Percentiles rank a stretch among this genome's conserved stretches.
Conservation (phyloP, 495 filamentous ascomycete species). For the Neurospora sp. region DNA sequence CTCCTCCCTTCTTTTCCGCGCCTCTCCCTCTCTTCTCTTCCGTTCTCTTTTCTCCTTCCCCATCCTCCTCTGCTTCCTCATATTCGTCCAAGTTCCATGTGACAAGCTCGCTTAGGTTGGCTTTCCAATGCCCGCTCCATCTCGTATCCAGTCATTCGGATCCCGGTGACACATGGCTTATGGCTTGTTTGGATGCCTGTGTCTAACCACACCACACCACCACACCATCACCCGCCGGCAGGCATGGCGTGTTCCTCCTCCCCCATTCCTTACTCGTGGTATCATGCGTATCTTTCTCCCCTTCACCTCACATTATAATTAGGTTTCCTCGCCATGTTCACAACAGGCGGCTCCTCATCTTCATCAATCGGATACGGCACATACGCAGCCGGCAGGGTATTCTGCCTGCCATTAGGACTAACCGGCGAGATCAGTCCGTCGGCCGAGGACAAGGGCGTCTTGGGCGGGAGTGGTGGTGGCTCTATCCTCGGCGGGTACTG, state of each 20-base stretch:
- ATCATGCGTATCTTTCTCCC: neutral
- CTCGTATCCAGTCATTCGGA: neutral
- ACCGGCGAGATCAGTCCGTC: neutral
- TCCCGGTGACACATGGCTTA: neutral
- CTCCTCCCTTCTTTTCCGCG: neutral
- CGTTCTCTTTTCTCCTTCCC: neutral
- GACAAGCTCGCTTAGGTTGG: neutral
- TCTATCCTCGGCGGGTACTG: constrained; percentile 39
- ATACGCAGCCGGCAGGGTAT: constrained; percentile 12
- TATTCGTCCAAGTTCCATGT: neutral
- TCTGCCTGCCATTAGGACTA: constrained; percentile 7
- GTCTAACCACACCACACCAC: neutral
- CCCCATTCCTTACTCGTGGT: neutral
- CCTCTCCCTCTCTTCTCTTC: neutral
- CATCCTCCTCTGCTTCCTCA: neutral
- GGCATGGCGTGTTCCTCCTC: neutral
- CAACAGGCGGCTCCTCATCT: constrained; percentile 68
- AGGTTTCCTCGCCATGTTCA: constrained; percentile 80
- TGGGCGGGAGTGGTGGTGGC: constrained; percentile 75
- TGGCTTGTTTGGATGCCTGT: neutral
- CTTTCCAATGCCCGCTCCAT: neutral
- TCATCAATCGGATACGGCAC: constrained; percentile 71
- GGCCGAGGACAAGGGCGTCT: constrained; percentile 56
- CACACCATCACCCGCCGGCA: neutral
- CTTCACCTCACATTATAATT: constrained; percentile 51